A percentile compares a stretch with the other conserved stretches of the same genome.
Conservation (phyloP, 768 basidiomycete species). For the Suillus sp. region DNA sequence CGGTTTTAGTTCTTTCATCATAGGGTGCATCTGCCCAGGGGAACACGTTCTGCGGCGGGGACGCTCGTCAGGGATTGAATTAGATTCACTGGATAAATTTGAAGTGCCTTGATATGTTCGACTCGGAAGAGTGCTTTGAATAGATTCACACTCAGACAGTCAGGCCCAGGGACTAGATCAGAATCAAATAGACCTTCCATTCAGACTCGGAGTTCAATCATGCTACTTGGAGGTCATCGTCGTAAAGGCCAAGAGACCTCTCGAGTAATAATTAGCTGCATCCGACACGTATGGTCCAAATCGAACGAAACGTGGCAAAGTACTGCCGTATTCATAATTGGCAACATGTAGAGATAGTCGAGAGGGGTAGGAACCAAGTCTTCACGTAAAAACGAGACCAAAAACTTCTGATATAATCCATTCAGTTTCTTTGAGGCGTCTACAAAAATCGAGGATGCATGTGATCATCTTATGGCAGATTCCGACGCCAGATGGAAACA, state of each 20-base stretch:
- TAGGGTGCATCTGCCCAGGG: not conserved
- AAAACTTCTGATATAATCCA: not conserved
- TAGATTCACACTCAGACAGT: slow-evolving; percentile 7
- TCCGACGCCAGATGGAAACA: not conserved
- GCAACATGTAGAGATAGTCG: not conserved
- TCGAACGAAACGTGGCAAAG: not conserved
- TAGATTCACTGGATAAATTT: slow-evolving; percentile 2
- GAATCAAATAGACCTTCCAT: not conserved
- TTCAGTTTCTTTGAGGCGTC: not conserved
- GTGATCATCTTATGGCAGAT: not conserved
- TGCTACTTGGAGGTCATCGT: not conserved
- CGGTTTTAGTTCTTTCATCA: not conserved
- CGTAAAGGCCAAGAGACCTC: not conserved
- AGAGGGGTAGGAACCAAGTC: slow-evolving; percentile 1
- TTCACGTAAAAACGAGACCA: slow-evolving; percentile 1
- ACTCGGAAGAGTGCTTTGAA: not conserved
- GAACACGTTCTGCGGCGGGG: not conserved
- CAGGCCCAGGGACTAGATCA: not conserved
- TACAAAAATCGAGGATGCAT: not conserved
- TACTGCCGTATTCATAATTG: not conserved
- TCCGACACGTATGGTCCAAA: not conserved
- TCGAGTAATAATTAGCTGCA: too few relatives aligned
- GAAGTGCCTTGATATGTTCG: not conserved
- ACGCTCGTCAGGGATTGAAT: not conserved
- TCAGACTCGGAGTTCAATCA: not conserved